Percentiles rank a stretch among this genome's conserved stretches.
These are phyloP conservation scores for Vanilla planifolia DNA, from an alignment of 106 monocot species.

Conservation along the genomic window DNA sequence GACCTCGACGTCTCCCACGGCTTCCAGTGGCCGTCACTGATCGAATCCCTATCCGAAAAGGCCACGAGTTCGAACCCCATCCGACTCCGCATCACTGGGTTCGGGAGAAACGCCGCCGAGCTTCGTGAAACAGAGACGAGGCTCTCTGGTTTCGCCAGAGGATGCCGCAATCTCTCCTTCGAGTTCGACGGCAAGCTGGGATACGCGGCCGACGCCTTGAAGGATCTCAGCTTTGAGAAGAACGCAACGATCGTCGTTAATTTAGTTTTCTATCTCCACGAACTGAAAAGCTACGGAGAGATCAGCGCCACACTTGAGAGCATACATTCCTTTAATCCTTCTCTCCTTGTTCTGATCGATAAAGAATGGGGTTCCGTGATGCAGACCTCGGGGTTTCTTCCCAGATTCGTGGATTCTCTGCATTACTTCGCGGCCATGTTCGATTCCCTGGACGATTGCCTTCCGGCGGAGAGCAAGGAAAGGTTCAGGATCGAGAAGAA, in stretches of 20 bases:
- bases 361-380: slow-evolving; percentile 25
- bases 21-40: slow-evolving; percentile 75
- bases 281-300: slow-evolving; percentile 23
- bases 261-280: slow-evolving; percentile 34
- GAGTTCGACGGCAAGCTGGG: too few relatives aligned
- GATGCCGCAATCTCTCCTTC: slow-evolving; percentile 40
- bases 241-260: slow-evolving; percentile 41
- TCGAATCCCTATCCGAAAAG: slow-evolving; percentile 58
- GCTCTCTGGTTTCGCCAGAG: slow-evolving; percentile 32
- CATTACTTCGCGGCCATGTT: slow-evolving; percentile 50
- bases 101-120: slow-evolving; percentile 28
- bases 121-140: slow-evolving; percentile 37
- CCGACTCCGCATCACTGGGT: slow-evolving; percentile 38
- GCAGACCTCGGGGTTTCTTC: slow-evolving; percentile 13
- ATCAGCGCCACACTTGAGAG: slow-evolving; percentile 10
- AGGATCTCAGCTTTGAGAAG: too few relatives aligned
- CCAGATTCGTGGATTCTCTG: slow-evolving; percentile 27
- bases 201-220: slow-evolving; percentile 8
- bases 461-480: slow-evolving; percentile 40
- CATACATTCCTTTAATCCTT: slow-evolving; percentile 32
- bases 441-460: slow-evolving; percentile 40
- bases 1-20: slow-evolving; percentile 62
- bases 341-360: slow-evolving; percentile 39
- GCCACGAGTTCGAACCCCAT: slow-evolving; percentile 21
- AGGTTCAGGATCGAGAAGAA: slow-evolving; percentile 55